A percentile compares a stretch with the other conserved stretches of the same genome.
These are phyloP conservation scores for Yamadazyma laniorum DNA, from an alignment of 805 yeast species.

Conservation along the genomic window DNA sequence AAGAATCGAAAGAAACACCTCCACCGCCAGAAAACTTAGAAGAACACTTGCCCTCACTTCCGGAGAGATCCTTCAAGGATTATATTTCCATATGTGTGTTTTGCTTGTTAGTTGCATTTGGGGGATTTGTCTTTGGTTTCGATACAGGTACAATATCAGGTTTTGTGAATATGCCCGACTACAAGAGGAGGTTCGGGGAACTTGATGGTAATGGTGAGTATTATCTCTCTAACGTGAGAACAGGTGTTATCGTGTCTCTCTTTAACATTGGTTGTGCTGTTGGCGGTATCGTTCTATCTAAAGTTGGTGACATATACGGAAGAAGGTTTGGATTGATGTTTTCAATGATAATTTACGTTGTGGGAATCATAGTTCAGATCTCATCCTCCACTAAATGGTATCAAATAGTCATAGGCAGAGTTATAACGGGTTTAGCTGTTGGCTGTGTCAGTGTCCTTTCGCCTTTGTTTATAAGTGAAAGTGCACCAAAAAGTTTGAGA, in stretches of 20 bases:
- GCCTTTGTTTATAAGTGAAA: constrained; percentile 66
- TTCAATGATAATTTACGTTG: constrained; percentile 54
- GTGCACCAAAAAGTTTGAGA: constrained; percentile 68
- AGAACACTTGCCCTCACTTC: constrained; percentile 13
- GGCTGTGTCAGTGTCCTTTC: constrained; percentile 70
- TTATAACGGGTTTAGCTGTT: constrained; percentile 67
- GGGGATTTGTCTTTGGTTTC: constrained; percentile 77
- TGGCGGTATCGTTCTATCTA: constrained; percentile 63
- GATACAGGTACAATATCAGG: constrained; percentile 80
- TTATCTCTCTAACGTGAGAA: constrained; percentile 44
- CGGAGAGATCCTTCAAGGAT: constrained; percentile 33
- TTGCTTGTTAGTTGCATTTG: constrained; percentile 65
- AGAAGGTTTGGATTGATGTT: constrained; percentile 56
- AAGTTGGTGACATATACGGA: constrained; percentile 57
- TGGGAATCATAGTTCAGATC: constrained; percentile 59
- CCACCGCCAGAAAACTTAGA: constrained; percentile 5
- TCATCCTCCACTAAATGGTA: constrained; percentile 55
- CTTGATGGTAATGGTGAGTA: constrained; percentile 36
- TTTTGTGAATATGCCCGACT: constrained; percentile 63
- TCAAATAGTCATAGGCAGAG: constrained; percentile 63
- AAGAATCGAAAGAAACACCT: background rate
- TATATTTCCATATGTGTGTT: constrained; percentile 33
- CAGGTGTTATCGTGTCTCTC: constrained; percentile 52
- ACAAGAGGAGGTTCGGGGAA: constrained; percentile 52
- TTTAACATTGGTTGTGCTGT: constrained; percentile 72